Base-by-base conservation (phyloP, 192 early-diverging fungal species). In the Umbelopsis sp. region DNA sequence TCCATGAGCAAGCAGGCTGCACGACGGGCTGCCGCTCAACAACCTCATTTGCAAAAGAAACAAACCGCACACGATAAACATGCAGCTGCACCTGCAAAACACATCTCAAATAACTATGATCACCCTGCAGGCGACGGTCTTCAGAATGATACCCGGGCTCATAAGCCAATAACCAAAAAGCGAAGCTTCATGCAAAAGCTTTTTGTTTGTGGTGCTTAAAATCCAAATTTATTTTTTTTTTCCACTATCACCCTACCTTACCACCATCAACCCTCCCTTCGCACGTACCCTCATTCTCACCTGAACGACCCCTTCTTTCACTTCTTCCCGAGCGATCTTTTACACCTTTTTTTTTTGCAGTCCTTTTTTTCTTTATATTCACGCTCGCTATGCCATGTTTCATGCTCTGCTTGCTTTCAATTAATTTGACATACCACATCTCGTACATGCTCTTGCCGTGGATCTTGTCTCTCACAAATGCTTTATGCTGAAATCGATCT, bases 41-140 rank as follows among this genome's bases (percentile, higher is more conserved):
- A 62, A 62, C 56, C 56, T 16, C 56, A 62, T 34, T 62, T 62
- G 56, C 56, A 62, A 62, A 62, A 62, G 56, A 62, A 62, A 31
- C 12, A 29, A 20, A 17, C 56, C 29, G 56, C 56, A 17, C 31
- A 62, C 20, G 56, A 62, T 11, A 62, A 62, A 32, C 16, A 29
- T 62, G 31, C 22, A 25, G 51, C 31, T 59, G 1, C 54, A 32
- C 26, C 29, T 34, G 29, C 56, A 14, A 62, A 62, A 17, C 25
- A 62, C 12, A 26, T 34, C 26, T 9, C 56, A 7, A 49, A 49
- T 17, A 49, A 49, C 31, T 32, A 62, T 36, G 56, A 62, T 62
- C 31, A 32, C 47, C 20, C 20, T 34, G 26, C 56, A 32, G 56
- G 56, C 16, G 56, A 62, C n/a, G 56, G 56, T 34, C 26, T 62